A percentile compares a stretch with the other conserved stretches of the same genome.
Conservation (phyloP, 306 rosid species). For the Quercus rubra region DNA sequence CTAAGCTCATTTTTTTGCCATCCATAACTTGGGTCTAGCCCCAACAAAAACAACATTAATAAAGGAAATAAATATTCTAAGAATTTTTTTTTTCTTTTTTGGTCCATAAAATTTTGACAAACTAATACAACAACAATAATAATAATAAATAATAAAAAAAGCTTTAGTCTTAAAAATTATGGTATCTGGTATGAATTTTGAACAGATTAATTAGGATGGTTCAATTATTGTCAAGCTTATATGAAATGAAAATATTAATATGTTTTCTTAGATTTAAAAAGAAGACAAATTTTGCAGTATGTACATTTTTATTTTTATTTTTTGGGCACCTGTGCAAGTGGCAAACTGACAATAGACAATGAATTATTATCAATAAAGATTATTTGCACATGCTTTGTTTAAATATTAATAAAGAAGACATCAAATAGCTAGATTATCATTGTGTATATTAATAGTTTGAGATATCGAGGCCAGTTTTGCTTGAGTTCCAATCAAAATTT, state of each 20-base stretch:
- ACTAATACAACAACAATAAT: too few species aligned
- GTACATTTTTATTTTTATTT: not conserved
- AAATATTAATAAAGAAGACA: not conserved
- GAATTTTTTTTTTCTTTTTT: too few species aligned
- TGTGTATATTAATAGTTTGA: not conserved
- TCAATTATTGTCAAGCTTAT: not conserved
- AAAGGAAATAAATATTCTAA: not conserved
- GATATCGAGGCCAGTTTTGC: not conserved
- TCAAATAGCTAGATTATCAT: not conserved
- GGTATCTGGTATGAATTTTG: too few species aligned
- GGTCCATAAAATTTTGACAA: too few species aligned
- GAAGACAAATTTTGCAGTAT: too few species aligned
- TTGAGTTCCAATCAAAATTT: not conserved
- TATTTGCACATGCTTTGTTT: not conserved
- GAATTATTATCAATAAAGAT: not conserved
- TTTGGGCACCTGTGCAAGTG: not conserved
- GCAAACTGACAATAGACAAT: not conserved
- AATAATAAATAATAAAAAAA: too few species aligned
- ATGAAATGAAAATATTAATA: not conserved
- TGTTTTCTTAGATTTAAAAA: not conserved
- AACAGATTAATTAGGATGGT: too few species aligned
- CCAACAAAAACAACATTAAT: not conserved
- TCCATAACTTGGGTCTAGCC: not conserved
- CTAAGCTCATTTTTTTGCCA: not conserved
- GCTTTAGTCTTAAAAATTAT: too few species aligned